Evolutionary conservation across 768 basidiomycete species (phyloP).

Genomic region (Naganishia antarctica): DNA sequence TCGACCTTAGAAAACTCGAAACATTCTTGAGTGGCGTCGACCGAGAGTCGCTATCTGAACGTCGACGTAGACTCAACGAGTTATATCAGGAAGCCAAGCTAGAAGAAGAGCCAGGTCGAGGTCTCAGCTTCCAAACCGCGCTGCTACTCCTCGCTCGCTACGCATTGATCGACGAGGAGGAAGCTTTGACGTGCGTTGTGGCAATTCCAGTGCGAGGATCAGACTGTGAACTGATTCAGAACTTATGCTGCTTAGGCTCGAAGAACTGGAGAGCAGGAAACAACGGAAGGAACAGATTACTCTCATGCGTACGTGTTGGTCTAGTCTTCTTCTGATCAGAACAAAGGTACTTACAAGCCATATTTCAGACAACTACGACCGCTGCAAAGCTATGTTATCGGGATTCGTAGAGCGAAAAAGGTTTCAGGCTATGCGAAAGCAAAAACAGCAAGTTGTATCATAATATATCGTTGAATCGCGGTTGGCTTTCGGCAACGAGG

Average conservation of each 20-base stretch:
- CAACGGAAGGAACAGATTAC: background rate
- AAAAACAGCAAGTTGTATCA: background rate
- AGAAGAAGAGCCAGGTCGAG: conserved; percentile 64
- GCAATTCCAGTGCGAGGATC: background rate
- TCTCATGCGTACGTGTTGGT: background rate
- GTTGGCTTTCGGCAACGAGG: no score
- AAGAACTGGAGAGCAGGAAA: background rate
- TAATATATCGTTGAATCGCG: no score
- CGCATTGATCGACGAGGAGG: conserved; percentile 81
- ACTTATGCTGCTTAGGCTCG: background rate
- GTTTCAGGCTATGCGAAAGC: background rate
- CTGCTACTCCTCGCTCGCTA: conserved; percentile 80
- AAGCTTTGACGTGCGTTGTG: conserved; percentile 72
- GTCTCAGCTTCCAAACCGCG: conserved; percentile 89
- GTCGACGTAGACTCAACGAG: conserved; percentile 66
- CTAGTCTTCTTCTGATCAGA: no score
- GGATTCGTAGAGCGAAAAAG: conserved; percentile 10
- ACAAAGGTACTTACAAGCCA: background rate
- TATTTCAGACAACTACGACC: conserved; percentile 6
- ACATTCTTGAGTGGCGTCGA: conserved; percentile 63
- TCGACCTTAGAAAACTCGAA: conserved; percentile 65
- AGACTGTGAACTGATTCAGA: background rate
- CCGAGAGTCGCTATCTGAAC: conserved; percentile 58
- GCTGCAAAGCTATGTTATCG: background rate
- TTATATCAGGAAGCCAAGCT: conserved; percentile 83